These are phyloP conservation scores for Alternaria atra DNA, from an alignment of 2,329 filamentous ascomycete genomes.

Conservation along the genomic window DNA sequence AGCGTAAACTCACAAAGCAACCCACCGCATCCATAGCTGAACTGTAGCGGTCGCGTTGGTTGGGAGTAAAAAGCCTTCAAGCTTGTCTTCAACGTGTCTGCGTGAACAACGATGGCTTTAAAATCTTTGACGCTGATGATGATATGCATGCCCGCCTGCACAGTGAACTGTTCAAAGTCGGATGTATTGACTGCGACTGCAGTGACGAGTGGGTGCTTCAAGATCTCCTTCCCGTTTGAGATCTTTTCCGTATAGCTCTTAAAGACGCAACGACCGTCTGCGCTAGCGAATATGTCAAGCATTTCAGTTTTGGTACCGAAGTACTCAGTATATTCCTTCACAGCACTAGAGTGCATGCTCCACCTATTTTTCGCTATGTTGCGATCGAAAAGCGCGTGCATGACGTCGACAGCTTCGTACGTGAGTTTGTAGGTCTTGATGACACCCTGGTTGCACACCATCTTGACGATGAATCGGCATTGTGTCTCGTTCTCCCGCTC, in stretches of 20 bases:
- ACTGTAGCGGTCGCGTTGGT: conserved; percentile 75
- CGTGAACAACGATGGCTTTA: conserved; percentile 79
- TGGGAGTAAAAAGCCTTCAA: conserved; percentile 75
- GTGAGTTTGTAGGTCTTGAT: conserved; percentile 80
- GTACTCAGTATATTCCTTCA: conserved; percentile 80
- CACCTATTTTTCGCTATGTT: conserved; percentile 73
- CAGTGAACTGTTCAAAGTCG: conserved; percentile 78
- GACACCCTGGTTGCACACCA: conserved; percentile 78
- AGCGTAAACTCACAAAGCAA: conserved; percentile 79
- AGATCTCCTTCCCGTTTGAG: conserved; percentile 73
- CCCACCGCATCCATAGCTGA: conserved; percentile 74
- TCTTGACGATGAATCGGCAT: conserved; percentile 77
- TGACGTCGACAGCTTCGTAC: conserved; percentile 76
- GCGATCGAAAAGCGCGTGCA: conserved; percentile 78
- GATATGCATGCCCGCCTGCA: conserved; percentile 79
- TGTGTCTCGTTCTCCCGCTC: conserved; percentile 73
- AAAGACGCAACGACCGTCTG: conserved; percentile 74
- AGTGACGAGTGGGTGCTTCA: conserved; percentile 83
- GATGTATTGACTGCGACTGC: conserved; percentile 79
- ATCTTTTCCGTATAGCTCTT: conserved; percentile 85
- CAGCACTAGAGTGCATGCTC: conserved; percentile 74
- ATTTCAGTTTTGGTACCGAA: conserved; percentile 84
- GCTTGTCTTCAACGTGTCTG: conserved; percentile 72
- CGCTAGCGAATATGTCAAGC: conserved; percentile 75
- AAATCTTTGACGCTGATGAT: conserved; percentile 86